Evolutionary conservation across 441 rosid species (phyloP).

Genomic region (California macrophylla): DNA sequence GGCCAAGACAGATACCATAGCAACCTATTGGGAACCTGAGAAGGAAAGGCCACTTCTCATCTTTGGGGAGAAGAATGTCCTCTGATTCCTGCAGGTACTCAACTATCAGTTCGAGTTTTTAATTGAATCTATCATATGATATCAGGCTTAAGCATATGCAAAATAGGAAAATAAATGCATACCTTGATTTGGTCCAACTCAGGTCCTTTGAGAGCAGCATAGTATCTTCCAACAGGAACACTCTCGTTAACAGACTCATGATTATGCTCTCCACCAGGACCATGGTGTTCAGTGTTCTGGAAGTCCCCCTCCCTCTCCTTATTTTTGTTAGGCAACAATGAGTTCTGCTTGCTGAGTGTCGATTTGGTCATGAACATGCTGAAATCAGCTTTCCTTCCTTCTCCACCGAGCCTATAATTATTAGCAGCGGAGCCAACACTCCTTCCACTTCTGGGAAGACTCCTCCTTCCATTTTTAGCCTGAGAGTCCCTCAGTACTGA

Average conservation of each 20-base stretch:
- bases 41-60: background rate
- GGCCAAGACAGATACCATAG: conserved; percentile 25
- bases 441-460: background rate
- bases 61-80: conserved; percentile 75
- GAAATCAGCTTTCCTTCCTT: background rate
- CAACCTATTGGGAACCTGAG: background rate
- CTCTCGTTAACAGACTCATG: conserved; percentile 43
- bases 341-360: conserved; percentile 12
- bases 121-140: no score
- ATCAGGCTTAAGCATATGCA: no score
- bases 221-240: conserved; percentile 93
- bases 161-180: background rate
- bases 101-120: background rate
- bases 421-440: background rate
- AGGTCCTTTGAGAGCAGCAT: conserved; percentile 90
- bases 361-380: background rate
- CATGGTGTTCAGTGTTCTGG: conserved; percentile 28
- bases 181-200: conserved; percentile 94
- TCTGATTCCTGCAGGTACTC: conserved; percentile 48
- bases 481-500: background rate
- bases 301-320: conserved; percentile 44
- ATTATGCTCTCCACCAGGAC: conserved; percentile 23
- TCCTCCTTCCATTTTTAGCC: background rate
- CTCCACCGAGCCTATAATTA: background rate
- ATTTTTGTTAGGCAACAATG: conserved; percentile 42